Percentiles rank a stretch among this genome's conserved stretches.
These are phyloP conservation scores for Secale cereale DNA, from an alignment of 176 grass and related monocot species.

Conservation along the genomic window DNA sequence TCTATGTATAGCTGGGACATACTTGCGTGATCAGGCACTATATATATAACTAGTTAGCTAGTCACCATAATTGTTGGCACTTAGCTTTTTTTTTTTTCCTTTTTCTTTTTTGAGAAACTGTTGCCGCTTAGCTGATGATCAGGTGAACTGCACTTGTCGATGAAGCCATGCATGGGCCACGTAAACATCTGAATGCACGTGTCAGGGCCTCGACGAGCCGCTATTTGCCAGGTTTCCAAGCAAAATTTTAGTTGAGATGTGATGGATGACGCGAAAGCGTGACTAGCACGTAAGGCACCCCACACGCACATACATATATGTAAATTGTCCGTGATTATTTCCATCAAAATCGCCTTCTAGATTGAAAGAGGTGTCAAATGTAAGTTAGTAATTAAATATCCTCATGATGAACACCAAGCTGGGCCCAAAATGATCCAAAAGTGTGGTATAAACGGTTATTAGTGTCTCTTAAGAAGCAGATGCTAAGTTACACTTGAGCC, in stretches of 20 bases:
- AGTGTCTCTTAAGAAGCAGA: too few species aligned
- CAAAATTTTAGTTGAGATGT: background rate
- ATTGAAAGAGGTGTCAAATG: too few species aligned
- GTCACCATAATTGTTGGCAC: background rate
- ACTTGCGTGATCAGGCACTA: background rate
- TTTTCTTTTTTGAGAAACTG: too few species aligned
- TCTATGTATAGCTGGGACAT: background rate
- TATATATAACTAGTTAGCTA: background rate
- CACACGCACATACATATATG: too few species aligned
- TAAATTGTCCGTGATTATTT: too few species aligned
- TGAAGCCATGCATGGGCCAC: conserved; percentile 2
- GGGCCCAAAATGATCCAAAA: too few species aligned
- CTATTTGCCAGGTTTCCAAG: background rate
- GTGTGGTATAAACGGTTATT: too few species aligned
- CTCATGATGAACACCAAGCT: too few species aligned
- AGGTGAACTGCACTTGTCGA: background rate
- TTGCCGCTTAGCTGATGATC: background rate
- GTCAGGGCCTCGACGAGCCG: background rate
- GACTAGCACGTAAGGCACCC: background rate
- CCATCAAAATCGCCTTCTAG: too few species aligned
- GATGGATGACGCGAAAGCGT: background rate
- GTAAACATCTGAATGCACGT: background rate
- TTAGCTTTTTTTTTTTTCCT: too few species aligned
- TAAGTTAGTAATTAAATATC: too few species aligned
- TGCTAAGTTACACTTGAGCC: too few species aligned